Base-by-base conservation (phyloP, 2,329 filamentous ascomycete species). In the Penicillium polonicum region DNA sequence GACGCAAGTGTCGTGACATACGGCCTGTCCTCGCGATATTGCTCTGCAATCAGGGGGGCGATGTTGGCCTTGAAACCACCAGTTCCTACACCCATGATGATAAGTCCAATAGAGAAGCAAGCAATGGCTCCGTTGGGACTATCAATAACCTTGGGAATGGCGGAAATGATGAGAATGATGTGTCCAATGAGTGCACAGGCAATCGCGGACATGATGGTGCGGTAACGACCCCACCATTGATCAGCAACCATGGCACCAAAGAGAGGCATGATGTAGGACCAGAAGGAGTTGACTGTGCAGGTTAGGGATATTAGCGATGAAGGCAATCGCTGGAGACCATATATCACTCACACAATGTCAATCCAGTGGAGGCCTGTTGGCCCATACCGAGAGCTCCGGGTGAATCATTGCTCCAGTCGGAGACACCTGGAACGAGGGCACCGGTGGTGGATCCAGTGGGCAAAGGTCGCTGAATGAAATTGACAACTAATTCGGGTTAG, bases 11-110 rank as follows among this genome's bases (percentile, higher is more conserved):
- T 82, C 63, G 83, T 78, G 54, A 90, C 80, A 49, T 80, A 81
- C 62, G 85, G 82, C 59, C 79, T 82, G 4, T 78, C 81, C 57
- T 85, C 82, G 35, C 79, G 80, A 71, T 88, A 87, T 73, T 91
- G 88, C 67, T 91, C 88, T 21, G 87, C 87, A 55, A 91, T 83
- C 19, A 90, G 77, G 0, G 88, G 86, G 0, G 87, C 86, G 43
- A 92, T 88, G 69, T 92, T 92, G 62, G 87, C 84, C 79, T 92
- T 93, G 83, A 92, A 91, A 68, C 90, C 88, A 60, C 89, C 89
- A 1, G 88, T 90, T 43, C 89, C 89, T 31, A 90, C 73, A n/a
- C 88, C 88, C 69, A 91, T 83, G 68, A 91, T 82, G 44, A 89
- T 73, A 63, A 89, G 80, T 25, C 85, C 84, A 31, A 86, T 74